These are phyloP conservation scores for Blastobotrys apis DNA, from an alignment of 1,139 yeast species.

Conservation along the genomic window DNA sequence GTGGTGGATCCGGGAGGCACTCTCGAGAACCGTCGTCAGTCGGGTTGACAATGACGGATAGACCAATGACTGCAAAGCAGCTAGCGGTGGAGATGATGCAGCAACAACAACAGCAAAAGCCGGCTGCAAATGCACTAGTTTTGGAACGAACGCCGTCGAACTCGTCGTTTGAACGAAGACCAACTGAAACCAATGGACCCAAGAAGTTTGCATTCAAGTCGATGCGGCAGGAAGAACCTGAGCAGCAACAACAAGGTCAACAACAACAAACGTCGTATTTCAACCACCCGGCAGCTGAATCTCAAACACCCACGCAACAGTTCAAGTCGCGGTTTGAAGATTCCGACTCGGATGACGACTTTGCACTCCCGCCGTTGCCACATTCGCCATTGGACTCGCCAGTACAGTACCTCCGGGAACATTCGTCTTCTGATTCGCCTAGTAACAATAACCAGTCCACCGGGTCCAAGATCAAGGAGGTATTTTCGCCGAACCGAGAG, in stretches of 20 bases:
- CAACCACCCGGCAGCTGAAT: not conserved
- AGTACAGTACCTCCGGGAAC: conserved; percentile 3
- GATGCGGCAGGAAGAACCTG: conserved; percentile 16
- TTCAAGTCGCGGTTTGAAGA: conserved; percentile 37
- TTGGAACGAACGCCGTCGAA: conserved; percentile 19
- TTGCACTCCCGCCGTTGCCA: conserved; percentile 13
- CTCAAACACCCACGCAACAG: not conserved
- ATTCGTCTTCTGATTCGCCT: conserved; percentile 1
- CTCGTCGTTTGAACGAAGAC: conserved; percentile 19
- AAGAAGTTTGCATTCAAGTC: conserved; percentile 23
- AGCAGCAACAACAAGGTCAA: not conserved
- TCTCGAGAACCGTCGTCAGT: not conserved
- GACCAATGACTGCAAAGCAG: conserved; percentile 3
- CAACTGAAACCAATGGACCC: not conserved
- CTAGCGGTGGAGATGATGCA: conserved; percentile 11
- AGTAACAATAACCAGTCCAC: conserved; percentile 1
- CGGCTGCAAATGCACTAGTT: not conserved
- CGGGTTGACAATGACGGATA: too few relatives aligned
- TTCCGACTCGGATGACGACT: conserved; percentile 29
- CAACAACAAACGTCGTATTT: conserved; percentile 6
- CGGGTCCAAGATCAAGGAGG: conserved; percentile 21
- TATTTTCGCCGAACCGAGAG: conserved; percentile 31
- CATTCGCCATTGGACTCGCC: conserved; percentile 11
- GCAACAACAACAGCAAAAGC: not conserved
- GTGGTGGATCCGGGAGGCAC: not conserved